A percentile compares a stretch with the other conserved stretches of the same genome.
Conservation (phyloP, 2,329 filamentous ascomycete genomes). For the Leptosphaerulina australis region DNA sequence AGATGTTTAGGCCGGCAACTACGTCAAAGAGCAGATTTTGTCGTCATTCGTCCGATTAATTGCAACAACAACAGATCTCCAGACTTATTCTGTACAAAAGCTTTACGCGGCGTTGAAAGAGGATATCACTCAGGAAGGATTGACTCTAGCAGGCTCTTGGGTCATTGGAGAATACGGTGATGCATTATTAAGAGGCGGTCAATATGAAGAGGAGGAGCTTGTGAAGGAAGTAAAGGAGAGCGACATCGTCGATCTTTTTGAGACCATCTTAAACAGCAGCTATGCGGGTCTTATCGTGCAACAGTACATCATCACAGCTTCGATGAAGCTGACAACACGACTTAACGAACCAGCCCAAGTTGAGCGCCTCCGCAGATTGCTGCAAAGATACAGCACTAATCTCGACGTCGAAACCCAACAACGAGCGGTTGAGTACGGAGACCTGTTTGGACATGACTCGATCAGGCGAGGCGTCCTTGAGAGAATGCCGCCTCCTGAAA, state of each 20-base stretch:
- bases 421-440: constrained; percentile 91
- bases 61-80: constrained; percentile 89
- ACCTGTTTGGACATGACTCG: constrained; percentile 88
- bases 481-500: constrained; percentile 97
- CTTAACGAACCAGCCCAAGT: constrained; percentile 83
- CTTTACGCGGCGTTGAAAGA: constrained; percentile 89
- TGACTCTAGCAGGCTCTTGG: constrained; percentile 93
- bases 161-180: constrained; percentile 98
- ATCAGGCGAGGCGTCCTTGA: constrained; percentile 90
- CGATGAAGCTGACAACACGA: constrained; percentile 93
- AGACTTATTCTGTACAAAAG: constrained; percentile 96
- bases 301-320: constrained; percentile 93
- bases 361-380: constrained; percentile 79
- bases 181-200: constrained; percentile 81
- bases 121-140: constrained; percentile 95
- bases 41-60: constrained; percentile 96
- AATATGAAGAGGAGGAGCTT: constrained; percentile 92
- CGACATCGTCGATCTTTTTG: constrained; percentile 92
- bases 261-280: constrained; percentile 88
- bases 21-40: constrained; percentile 96
- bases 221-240: constrained; percentile 82
- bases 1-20: constrained; percentile 73
- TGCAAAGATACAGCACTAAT: constrained; percentile 80
- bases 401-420: constrained; percentile 96
- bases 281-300: constrained; percentile 90